phyloP scores from a whole-genome alignment of 345 rosid species.

The Gossypium thurberi region DNA sequence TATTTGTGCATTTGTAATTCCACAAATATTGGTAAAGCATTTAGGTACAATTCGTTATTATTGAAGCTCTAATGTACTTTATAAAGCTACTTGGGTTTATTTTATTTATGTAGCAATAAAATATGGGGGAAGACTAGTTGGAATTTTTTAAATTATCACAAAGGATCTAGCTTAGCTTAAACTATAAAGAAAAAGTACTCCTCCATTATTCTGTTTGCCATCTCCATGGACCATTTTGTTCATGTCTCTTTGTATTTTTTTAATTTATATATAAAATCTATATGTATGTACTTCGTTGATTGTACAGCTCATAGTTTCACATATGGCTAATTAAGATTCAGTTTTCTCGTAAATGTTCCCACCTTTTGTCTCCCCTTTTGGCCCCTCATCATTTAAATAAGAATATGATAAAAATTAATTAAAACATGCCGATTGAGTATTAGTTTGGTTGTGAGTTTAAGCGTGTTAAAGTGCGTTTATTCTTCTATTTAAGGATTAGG shows the following conservation, averaged over 20 bases:
- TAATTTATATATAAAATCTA: neutral
- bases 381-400: neutral
- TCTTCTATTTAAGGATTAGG: too few relatives aligned
- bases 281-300: neutral
- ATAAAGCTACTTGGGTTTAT: neutral
- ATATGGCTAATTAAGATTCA: conserved; percentile 10
- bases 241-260: neutral
- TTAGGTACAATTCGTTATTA: neutral
- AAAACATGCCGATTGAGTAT: too few relatives aligned
- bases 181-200: neutral
- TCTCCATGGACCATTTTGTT: neutral
- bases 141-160: neutral
- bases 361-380: conserved; percentile 2
- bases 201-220: neutral
- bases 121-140: neutral
- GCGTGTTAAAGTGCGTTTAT: too few relatives aligned
- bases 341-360: conserved; percentile 16
- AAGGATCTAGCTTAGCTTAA: neutral
- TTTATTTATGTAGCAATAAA: neutral
- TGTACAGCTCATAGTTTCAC: conserved; percentile 26
- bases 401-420: too few relatives aligned
- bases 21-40: neutral
- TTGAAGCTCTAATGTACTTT: neutral
- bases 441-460: too few relatives aligned
- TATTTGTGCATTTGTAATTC: neutral